Evolutionary conservation across 768 basidiomycete genomes (phyloP), one percentile per base, ranked within the genome.

Genomic region (Amanita thiersii): DNA sequence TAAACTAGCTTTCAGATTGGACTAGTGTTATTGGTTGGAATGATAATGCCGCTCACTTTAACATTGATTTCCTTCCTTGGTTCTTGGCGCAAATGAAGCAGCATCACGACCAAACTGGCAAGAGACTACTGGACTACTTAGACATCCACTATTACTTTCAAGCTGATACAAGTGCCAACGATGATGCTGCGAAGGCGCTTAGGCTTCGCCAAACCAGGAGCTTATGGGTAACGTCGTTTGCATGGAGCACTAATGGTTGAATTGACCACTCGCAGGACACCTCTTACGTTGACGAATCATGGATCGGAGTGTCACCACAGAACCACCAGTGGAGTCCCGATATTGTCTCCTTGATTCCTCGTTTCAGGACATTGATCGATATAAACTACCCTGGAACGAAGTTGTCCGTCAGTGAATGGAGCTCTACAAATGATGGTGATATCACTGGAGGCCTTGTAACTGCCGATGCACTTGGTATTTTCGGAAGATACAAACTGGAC

Each of bases 121-220:
- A 67, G 47, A 58, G 73, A 9, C 56, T 74, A 17, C 55, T 76
- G n/a, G 74, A 76, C 51, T 73, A 66, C 53, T 66, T 76, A 39
- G 74, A 74, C 50, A 66, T 76, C 43, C 74, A 76, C 46, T 76
- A 74, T 50, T 76, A 76, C 58, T 75, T 65, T 64, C 62, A 63
- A 39, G 49, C 70, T 8, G 73, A 75, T 47, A 72, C 71, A 5
- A 73, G 70, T 44, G 68, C 71, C n/a, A 70, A 72, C 48, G 68
- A 75, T 50, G 70, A 49, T 31, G 64, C 69, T 20, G 69, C 73
- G 3, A 70, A 73, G 51, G 73, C 74, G 14, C 56, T 73, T 28
- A 60, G 73, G 6, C 53, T 76, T 39, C 60, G 74, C 31, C 61
- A 64, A 58, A 69, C 72, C 18, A 65, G 73, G n/a, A 68, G 68